phyloP scores from a whole-genome alignment of 148 eudicot genomes.

The Beta vulgaris region DNA sequence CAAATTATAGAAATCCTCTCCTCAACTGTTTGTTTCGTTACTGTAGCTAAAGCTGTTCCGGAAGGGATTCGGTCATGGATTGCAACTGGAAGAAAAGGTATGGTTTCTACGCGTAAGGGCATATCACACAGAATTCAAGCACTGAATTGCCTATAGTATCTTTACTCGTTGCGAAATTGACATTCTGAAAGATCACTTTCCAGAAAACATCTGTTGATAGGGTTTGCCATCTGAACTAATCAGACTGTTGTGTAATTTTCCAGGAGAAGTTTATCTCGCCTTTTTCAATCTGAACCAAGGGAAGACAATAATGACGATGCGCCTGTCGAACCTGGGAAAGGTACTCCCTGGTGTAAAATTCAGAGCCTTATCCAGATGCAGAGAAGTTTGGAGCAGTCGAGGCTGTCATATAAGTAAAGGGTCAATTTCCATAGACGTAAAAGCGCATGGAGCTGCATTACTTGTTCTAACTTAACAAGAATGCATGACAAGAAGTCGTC shows the following conservation, averaged over 20 bases:
- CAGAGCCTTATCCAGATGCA: constrained; percentile 39
- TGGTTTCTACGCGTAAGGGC: not conserved
- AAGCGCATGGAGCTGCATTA: constrained; percentile 65
- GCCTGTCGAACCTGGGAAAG: constrained; percentile 43
- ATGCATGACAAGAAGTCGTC: not conserved
- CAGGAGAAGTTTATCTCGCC: constrained; percentile 82
- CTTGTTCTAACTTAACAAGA: constrained; percentile 37
- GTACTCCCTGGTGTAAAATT: constrained; percentile 40
- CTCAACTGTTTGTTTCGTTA: constrained; percentile 7
- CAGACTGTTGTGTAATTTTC: not conserved
- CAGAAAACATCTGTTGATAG: not conserved
- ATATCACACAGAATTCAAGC: not conserved
- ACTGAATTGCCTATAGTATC: not conserved
- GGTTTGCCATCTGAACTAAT: not conserved
- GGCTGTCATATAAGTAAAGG: constrained; percentile 34
- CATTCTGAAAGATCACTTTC: not conserved
- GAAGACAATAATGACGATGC: constrained; percentile 50
- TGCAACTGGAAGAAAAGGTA: constrained; percentile 82
- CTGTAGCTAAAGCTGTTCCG: constrained; percentile 45
- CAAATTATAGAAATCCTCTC: not conserved
- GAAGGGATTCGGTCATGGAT: constrained; percentile 75
- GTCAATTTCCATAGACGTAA: constrained; percentile 48
- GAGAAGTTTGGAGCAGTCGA: constrained; percentile 70
- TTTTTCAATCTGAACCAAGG: constrained; percentile 62
- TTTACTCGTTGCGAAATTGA: not conserved